These are phyloP conservation scores for Cutaneotrichosporon curvatum DNA, from an alignment of 1,284 basidiomycete genomes.

Conservation along the genomic window DNA sequence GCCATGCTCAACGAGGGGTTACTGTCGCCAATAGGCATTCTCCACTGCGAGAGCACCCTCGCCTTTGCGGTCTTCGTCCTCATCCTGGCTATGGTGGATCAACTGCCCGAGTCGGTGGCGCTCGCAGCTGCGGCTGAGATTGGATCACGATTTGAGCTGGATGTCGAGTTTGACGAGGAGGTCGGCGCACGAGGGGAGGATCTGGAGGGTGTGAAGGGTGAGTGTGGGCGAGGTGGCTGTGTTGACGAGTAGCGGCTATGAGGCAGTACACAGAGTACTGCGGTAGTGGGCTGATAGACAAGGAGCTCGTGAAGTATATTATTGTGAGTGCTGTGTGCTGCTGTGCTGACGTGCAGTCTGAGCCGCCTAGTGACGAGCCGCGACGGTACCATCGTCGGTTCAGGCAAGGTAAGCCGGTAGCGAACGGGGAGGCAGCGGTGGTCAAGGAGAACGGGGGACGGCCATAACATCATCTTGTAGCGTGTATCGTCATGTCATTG, in stretches of 20 bases:
- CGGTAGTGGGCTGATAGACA: conserved; percentile 11
- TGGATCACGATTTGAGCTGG: conserved; percentile 23
- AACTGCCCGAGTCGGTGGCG: conserved; percentile 17
- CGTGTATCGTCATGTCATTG: conserved; percentile 7
- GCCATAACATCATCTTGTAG: not conserved
- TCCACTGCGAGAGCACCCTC: conserved; percentile 23
- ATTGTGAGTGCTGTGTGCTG: not conserved
- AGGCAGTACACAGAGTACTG: conserved; percentile 12
- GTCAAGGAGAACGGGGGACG: not conserved
- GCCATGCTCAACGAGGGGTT: conserved; percentile 25
- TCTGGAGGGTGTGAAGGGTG: conserved; percentile 19
- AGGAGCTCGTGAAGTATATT: conserved; percentile 3
- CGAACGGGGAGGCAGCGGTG: not conserved
- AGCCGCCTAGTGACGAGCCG: no score
- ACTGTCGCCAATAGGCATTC: conserved; percentile 24
- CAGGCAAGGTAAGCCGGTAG: not conserved
- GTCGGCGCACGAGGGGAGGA: conserved; percentile 17
- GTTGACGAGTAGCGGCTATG: conserved; percentile 10
- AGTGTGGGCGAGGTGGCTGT: not conserved
- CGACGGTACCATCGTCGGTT: conserved; percentile 4
- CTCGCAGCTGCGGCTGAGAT: conserved; percentile 22
- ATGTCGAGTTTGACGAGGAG: conserved; percentile 16
- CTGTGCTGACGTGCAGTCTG: not conserved
- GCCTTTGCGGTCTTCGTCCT: conserved; percentile 25
- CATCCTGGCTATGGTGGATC: conserved; percentile 22